Evolutionary conservation across 169 alveolate genomes (phyloP).

Genomic region (Plasmodium malariae): DNA sequence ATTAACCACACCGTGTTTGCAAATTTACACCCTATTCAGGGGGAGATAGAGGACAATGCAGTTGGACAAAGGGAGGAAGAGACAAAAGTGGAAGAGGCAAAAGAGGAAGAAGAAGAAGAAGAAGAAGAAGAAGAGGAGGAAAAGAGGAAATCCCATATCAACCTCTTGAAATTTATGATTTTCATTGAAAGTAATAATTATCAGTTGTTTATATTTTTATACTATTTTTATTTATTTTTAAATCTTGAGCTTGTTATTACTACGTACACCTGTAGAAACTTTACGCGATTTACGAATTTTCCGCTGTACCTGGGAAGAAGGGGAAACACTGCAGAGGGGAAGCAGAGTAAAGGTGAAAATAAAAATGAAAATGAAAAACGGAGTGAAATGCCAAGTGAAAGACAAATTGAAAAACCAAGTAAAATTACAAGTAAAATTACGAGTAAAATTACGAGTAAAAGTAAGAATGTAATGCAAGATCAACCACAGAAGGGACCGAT

Average conservation of each 20-base stretch:
- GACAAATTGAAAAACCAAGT: background rate
- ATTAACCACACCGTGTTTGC: constrained; percentile 5
- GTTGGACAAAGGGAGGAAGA: background rate
- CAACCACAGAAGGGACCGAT: too few relatives aligned
- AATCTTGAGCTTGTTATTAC: constrained; percentile 49
- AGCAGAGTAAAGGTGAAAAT: background rate
- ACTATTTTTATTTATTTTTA: constrained; percentile 47
- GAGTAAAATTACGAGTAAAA: background rate
- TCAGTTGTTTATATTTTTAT: constrained; percentile 18
- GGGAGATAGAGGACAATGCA: background rate
- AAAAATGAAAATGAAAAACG: background rate
- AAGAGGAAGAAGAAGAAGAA: background rate
- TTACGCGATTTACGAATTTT: constrained; percentile 31
- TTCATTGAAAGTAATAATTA: constrained; percentile 13
- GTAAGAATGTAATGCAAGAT: too few relatives aligned
- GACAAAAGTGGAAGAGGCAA: background rate
- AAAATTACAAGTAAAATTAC: background rate
- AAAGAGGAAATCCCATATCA: too few relatives aligned
- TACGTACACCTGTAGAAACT: constrained; percentile 14
- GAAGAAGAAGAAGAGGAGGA: background rate
- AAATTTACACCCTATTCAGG: background rate
- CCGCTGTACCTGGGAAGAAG: background rate
- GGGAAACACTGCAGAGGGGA: background rate
- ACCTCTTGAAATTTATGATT: background rate
- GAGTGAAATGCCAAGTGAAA: background rate